phyloP scores from a whole-genome alignment of 257 asterid species.

The Nicotiana otophora region DNA sequence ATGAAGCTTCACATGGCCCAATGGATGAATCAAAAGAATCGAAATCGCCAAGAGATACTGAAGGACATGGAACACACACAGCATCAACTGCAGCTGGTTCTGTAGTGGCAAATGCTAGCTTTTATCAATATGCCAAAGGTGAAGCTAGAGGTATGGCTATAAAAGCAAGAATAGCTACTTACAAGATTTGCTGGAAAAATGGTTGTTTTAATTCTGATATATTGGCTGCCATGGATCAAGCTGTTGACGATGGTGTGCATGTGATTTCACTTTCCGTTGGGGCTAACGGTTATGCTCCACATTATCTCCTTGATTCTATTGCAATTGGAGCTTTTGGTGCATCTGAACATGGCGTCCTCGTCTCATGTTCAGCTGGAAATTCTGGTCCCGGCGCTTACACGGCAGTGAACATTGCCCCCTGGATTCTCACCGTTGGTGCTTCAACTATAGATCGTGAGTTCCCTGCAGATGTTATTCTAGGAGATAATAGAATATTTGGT shows the following conservation, averaged over 20 bases:
- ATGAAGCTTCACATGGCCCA: conserved; percentile 37
- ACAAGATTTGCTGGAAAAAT: conserved; percentile 68
- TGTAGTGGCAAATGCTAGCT: conserved; percentile 59
- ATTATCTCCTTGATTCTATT: conserved; percentile 62
- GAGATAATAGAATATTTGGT: conserved; percentile 49
- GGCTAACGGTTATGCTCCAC: conserved; percentile 58
- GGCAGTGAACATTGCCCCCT: conserved; percentile 83
- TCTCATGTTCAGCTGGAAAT: conserved; percentile 90
- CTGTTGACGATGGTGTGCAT: conserved; percentile 70
- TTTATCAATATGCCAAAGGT: conserved; percentile 65
- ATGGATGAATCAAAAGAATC: conserved; percentile 41
- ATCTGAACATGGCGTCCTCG: conserved; percentile 59
- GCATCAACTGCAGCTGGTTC: conserved; percentile 94
- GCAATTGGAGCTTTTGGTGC: conserved; percentile 89
- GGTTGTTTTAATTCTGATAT: conserved; percentile 92
- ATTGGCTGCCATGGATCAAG: conserved; percentile 76
- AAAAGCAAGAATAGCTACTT: conserved; percentile 80
- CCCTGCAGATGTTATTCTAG: conserved; percentile 79
- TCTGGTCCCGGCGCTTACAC: conserved; percentile 68
- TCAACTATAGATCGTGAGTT: conserved; percentile 89
- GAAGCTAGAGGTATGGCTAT: conserved; percentile 93
- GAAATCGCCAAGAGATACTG: conserved; percentile 77
- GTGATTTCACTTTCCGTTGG: conserved; percentile 88
- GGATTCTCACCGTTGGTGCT: conserved; percentile 97
- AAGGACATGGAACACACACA: conserved; percentile 97